phyloP scores from a whole-genome alignment of 164 flowering plant species.

The Nymphaea thermarum region DNA sequence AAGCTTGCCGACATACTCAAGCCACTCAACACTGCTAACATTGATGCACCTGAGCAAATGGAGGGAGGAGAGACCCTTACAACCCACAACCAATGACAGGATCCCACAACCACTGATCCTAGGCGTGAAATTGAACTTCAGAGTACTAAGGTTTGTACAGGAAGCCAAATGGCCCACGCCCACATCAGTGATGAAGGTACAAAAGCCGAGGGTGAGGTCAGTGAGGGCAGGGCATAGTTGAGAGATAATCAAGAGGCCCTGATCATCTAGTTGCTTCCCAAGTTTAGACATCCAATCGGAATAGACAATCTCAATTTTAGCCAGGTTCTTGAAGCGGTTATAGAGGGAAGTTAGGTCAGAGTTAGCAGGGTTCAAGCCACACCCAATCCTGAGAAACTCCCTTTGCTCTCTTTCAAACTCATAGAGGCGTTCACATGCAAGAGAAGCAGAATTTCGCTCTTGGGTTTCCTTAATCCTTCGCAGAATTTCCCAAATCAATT shows the following conservation, averaged over 20 bases:
- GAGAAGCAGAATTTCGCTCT: slow-evolving; percentile 53
- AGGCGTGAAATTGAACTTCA: slow-evolving; percentile 60
- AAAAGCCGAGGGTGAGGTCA: slow-evolving; percentile 58
- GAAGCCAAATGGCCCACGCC: slow-evolving; percentile 55
- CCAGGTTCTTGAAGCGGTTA: slow-evolving; percentile 45
- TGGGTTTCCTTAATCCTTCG: slow-evolving; percentile 28
- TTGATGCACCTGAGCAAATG: slow-evolving; percentile 70
- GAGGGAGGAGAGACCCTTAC: slow-evolving; percentile 45
- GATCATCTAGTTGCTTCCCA: slow-evolving; percentile 74
- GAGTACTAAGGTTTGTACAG: slow-evolving; percentile 49
- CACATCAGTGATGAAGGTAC: slow-evolving; percentile 62
- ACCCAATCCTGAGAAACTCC: slow-evolving; percentile 49
- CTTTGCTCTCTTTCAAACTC: slow-evolving; percentile 52
- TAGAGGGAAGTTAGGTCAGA: slow-evolving; percentile 62
- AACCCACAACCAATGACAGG: slow-evolving; percentile 53
- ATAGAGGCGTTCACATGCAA: slow-evolving; percentile 47
- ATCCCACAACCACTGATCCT: slow-evolving; percentile 69
- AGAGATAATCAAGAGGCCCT: slow-evolving; percentile 52
- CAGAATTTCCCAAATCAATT: slow-evolving; percentile 52
- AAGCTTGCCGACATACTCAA: slow-evolving; percentile 63
- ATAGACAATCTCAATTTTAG: slow-evolving; percentile 49
- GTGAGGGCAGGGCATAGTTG: slow-evolving; percentile 33
- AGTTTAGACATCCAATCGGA: slow-evolving; percentile 79
- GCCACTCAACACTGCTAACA: slow-evolving; percentile 67
- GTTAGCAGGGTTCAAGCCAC: slow-evolving; percentile 70